Evolutionary conservation across 495 filamentous ascomycete genomes (phyloP).

Genomic region (Talaromyces adpressus): DNA sequence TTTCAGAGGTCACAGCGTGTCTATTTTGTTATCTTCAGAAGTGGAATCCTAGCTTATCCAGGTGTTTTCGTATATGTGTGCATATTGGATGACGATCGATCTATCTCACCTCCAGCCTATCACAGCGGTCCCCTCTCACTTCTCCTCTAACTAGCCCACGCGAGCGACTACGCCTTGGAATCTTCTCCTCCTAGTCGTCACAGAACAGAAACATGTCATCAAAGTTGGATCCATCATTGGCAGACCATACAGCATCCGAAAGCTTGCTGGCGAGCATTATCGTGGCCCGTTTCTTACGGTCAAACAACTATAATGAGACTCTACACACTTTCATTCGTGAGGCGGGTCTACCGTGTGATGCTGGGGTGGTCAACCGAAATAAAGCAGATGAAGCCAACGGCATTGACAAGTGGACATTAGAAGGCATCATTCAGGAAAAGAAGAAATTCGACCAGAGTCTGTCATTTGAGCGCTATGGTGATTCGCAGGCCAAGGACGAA

Average conservation of each 20-base stretch:
- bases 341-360: constrained; percentile 45
- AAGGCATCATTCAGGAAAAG: constrained; percentile 60
- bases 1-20: background rate
- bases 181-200: background rate
- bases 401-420: constrained; percentile 48
- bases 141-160: background rate
- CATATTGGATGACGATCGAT: background rate
- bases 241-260: background rate
- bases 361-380: constrained; percentile 21
- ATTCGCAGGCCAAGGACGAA: constrained; percentile 25
- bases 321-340: constrained; percentile 54
- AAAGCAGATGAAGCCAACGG: constrained; percentile 11
- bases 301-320: constrained; percentile 56
- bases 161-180: background rate
- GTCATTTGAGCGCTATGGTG: constrained; percentile 48
- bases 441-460: constrained; percentile 50
- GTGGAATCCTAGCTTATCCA: background rate
- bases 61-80: background rate
- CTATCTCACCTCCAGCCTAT: background rate
- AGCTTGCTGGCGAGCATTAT: constrained; percentile 32
- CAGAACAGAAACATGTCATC: background rate
- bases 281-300: constrained; percentile 55
- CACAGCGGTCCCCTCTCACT: background rate
- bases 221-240: background rate
- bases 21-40: background rate